Base-by-base conservation (phyloP, 192 early-diverging fungal genomes). In the Funneliformis geosporum region DNA sequence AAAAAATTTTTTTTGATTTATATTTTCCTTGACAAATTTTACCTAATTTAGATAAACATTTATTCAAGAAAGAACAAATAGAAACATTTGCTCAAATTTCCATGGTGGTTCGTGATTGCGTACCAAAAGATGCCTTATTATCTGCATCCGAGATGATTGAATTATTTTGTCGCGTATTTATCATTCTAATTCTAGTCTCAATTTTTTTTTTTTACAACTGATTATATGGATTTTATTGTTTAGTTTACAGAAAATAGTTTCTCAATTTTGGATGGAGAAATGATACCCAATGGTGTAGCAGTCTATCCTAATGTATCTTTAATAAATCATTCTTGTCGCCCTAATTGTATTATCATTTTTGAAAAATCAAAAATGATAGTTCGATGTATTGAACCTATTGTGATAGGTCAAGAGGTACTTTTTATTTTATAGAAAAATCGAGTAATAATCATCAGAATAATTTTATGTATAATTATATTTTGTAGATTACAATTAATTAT, bases 281-380 rank as follows among this genome's bases (percentile, higher is more conserved):
- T 87, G 44, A 78, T 79, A 27, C 80, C 79, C 69, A 81, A 83
- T 33, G 86, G 85, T 42, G 86, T 83, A 62, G 86, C 86, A 18
- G 25, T 87, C 12, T 87, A 86, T 61, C 73, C 86, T 28, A 81
- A 69, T 16, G 61, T 79, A 14, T 76, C 85, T 2, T 76, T 87
- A n/a, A 44, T 87, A 16, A 87, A 87, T 79, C 86, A 87, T 46
- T 86, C 86, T 42, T 87, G 86, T 47, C 33, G 23, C 12, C 85
- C 86, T 11, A 87, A 87, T 70, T 73, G 73, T 44, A 72, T 82
- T 21, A 77, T 84, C 33, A 59, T 87, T 43, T 87, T 87, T 74
- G 62, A 73, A 46, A 83, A 81, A 11, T 28, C 60, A n/a, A 85
- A 33, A 11, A 75, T 80, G 9, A 60, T 75, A 38, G 60, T 87